Evolutionary conservation across 2,329 filamentous ascomycete species (phyloP), one percentile per base, ranked within the genome.

Genomic region (Intubia oerlemansii): DNA sequence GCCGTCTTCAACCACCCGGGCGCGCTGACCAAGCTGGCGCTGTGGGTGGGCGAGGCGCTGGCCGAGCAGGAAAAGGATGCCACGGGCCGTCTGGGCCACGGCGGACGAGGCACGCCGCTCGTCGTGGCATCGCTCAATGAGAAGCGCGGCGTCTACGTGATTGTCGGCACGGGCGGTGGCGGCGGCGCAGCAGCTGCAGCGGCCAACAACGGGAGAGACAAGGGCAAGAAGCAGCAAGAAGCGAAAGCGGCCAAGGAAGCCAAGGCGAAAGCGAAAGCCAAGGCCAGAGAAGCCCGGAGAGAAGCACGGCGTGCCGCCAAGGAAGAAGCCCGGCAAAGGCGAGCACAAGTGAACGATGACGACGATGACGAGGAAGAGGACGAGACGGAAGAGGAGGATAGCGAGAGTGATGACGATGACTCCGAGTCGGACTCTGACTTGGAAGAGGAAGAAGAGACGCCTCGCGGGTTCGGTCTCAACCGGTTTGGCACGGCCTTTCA

Each of bases 401-500:
- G 29, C 5, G 28, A 26, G 6, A 45, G 46, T 1, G 50, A 56
- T 3, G 61, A 59, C 4, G 56, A 57, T 3, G 54, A 56, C 11
- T 29, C 27, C 1, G 54, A 54, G 11, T 31, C 29, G 10, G 36
- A 34, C 42, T 53, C 49, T 4, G 55, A 56, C 4, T 31, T 28
- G 2, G 33, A 35, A 7, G 21, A 22, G 5, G 32, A 34, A 10
- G 5, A 60, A 6, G 45, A 42, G 17, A 53, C 11, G 56, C 56
- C 27, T 66, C 30, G 30, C 7, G 72, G 75, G 1, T 76, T 78
- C 30, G 76, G 84, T 2, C 54, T 79, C 29, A 98, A 95, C 51
- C 69, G 77, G 28, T 98, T 98, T 44, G 88, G 88, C 7, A 82
- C 75, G 42, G 85, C 88, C 4, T 98, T 98, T 49, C 82, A 93